Percentiles rank a stretch among this genome's conserved stretches.
phyloP scores from a whole-genome alignment of 768 basidiomycete species.

The Lepiota subincarnata region DNA sequence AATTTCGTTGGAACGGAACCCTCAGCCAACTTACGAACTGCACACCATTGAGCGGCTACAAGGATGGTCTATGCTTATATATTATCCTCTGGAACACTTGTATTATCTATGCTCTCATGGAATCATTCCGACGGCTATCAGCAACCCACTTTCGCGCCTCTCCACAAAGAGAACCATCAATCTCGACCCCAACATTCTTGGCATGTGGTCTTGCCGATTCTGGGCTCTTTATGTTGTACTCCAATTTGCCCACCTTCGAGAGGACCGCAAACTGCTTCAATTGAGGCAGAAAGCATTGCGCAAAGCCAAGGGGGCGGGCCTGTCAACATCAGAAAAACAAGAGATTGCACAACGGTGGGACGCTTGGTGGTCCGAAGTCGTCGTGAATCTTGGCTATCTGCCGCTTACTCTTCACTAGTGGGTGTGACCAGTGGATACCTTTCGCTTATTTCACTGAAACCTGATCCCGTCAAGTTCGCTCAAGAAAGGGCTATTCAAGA shows the following conservation, averaged over 20 bases:
- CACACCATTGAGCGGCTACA: conserved; percentile 78
- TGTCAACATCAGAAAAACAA: conserved; percentile 45
- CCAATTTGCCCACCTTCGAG: conserved; percentile 68
- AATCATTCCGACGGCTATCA: conserved; percentile 54
- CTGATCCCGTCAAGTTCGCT: conserved; percentile 51
- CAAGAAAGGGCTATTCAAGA: conserved; percentile 60
- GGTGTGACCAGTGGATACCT: conserved; percentile 14
- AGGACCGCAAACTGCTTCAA: conserved; percentile 59
- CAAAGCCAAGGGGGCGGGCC: conserved; percentile 51
- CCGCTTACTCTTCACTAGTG: conserved; percentile 86
- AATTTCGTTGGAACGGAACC: conserved; percentile 66
- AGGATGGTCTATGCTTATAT: conserved; percentile 74
- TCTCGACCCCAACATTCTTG: conserved; percentile 45
- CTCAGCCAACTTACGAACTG: conserved; percentile 64
- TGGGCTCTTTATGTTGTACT: conserved; percentile 80
- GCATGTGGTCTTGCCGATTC: conserved; percentile 72
- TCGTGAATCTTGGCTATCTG: conserved; percentile 72
- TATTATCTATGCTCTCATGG: conserved; percentile 61
- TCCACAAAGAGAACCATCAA: conserved; percentile 37
- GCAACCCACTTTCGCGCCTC: conserved; percentile 40
- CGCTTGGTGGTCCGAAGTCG: conserved; percentile 65
- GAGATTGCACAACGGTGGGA: conserved; percentile 60
- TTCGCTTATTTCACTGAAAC: not conserved
- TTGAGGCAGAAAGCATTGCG: conserved; percentile 50
- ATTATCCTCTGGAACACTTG: conserved; percentile 77